Evolutionary conservation across 345 rosid species (phyloP).

Genomic region (Arabis hirsuta): DNA sequence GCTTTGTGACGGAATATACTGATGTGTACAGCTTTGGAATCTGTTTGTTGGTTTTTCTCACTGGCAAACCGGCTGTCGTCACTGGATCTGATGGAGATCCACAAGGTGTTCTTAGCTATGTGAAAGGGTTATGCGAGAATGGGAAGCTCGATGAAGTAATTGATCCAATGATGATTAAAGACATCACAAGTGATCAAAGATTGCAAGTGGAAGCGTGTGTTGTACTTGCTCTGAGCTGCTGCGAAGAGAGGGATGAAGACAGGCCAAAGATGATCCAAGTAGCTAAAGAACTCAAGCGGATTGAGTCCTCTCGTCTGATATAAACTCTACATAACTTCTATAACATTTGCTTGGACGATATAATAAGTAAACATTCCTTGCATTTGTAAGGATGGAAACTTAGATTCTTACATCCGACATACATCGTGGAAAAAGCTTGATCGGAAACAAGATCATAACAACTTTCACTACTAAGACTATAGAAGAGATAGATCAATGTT

Average conservation of each 20-base stretch:
- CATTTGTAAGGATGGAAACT: too few species aligned
- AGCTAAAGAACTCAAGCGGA: conserved; percentile 32
- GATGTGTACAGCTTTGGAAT: conserved; percentile 34
- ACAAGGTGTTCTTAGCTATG: background rate
- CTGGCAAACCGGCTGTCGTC: background rate
- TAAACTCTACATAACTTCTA: too few species aligned
- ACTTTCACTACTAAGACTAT: background rate
- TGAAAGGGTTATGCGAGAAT: background rate
- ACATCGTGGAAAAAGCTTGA: background rate
- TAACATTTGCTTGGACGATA: too few species aligned
- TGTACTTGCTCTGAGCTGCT: conserved; percentile 28
- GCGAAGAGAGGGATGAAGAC: conserved; percentile 22
- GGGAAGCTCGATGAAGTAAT: conserved; percentile 28
- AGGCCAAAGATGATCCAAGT: conserved; percentile 43
- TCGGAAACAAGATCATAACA: background rate
- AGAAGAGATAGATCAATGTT: background rate
- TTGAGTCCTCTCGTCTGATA: background rate
- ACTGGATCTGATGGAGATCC: background rate
- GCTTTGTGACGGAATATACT: conserved; percentile 18
- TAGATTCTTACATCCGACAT: too few species aligned
- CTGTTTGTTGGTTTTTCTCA: conserved; percentile 15
- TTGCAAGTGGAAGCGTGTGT: conserved; percentile 25
- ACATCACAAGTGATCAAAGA: conserved; percentile 13
- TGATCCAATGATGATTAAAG: conserved; percentile 13
- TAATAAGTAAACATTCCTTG: too few species aligned